Evolutionary conservation across 2,329 filamentous ascomycete species (phyloP).

Genomic region (Aureobasidium subglaciale): DNA sequence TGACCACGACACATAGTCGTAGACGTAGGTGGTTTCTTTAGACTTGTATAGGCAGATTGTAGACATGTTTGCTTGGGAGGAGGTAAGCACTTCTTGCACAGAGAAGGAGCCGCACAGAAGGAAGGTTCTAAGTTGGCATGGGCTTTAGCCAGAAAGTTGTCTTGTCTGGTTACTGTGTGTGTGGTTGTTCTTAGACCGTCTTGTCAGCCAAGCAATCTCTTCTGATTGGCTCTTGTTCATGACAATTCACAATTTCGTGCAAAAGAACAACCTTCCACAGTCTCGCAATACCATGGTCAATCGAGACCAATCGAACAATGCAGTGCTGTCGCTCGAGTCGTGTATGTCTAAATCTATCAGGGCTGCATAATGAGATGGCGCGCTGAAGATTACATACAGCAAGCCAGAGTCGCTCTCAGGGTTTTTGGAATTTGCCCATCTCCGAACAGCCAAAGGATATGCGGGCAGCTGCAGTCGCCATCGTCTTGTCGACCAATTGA

Average conservation of each 20-base stretch:
- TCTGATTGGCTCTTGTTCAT: no score
- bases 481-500: neutral
- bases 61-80: neutral
- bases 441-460: neutral
- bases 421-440: neutral
- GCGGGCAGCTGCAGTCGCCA: neutral
- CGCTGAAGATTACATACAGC: neutral
- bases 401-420: neutral
- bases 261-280: no score
- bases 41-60: neutral
- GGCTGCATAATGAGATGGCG: neutral
- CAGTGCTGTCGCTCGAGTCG: neutral
- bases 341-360: neutral
- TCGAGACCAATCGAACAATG: no score
- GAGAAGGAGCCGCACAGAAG: neutral
- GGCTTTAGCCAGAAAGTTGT: neutral
- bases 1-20: neutral
- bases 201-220: neutral
- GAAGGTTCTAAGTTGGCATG: neutral
- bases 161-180: neutral
- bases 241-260: no score
- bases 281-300: no score
- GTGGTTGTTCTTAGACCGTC: neutral
- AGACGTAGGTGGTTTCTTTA: constrained; percentile 2
- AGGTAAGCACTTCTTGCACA: neutral